These are phyloP conservation scores for Epichloe bromicola DNA, from an alignment of 2,329 filamentous ascomycete species.

Conservation along the genomic window DNA sequence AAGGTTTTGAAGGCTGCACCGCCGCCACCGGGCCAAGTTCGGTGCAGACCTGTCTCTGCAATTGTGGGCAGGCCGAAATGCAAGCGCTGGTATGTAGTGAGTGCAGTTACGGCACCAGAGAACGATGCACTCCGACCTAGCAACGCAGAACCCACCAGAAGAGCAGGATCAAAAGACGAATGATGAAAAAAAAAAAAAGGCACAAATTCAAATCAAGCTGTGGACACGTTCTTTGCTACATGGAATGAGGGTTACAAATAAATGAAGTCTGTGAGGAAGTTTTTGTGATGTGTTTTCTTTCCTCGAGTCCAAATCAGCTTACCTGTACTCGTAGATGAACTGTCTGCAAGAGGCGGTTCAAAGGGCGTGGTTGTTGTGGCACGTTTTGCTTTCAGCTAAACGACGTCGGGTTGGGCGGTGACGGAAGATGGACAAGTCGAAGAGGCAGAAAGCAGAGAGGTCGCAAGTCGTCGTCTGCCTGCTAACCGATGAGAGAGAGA, in stretches of 20 bases:
- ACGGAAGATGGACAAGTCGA: not conserved
- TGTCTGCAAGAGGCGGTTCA: slow-evolving; percentile 1
- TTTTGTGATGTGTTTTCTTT: not conserved
- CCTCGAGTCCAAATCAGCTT: not conserved
- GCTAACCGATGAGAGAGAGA: not conserved
- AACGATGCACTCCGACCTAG: not conserved
- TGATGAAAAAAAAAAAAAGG: no score
- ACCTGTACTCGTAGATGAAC: not conserved
- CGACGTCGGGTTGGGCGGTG: slow-evolving; percentile 1
- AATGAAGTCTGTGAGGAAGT: no score
- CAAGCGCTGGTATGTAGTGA: not conserved
- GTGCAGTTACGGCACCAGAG: not conserved
- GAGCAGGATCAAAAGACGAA: not conserved
- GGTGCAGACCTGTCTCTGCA: slow-evolving; percentile 3
- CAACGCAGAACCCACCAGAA: not conserved
- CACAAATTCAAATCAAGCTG: not conserved
- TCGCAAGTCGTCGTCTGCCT: not conserved
- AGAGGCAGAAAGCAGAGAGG: not conserved
- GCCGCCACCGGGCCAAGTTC: slow-evolving; percentile 9
- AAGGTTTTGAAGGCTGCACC: slow-evolving; percentile 4
- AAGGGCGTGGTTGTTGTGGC: not conserved
- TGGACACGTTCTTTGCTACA: no score
- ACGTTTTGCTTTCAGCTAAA: not conserved
- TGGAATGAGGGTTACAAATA: not conserved
- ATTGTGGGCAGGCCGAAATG: slow-evolving; percentile 1